Conservation (phyloP, 805 yeast species). For the Candida broadrunensis region DNA sequence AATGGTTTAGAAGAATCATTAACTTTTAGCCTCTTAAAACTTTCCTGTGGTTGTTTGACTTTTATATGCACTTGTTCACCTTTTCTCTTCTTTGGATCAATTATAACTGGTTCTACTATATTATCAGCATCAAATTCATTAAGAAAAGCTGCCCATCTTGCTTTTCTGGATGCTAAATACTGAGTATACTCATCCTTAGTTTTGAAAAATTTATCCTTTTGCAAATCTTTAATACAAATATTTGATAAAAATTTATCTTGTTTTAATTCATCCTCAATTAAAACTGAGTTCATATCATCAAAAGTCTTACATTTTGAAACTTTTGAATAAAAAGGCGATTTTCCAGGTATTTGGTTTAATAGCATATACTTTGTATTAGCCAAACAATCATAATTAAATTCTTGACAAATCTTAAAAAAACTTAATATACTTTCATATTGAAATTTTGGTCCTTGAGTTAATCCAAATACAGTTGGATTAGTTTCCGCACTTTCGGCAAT, state of each 20-base stretch:
- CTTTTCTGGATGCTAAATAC: neutral
- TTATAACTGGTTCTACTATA: neutral
- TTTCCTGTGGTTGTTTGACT: no score
- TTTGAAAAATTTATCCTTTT: constrained; percentile 22
- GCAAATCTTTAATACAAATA: constrained; percentile 28
- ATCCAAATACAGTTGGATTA: constrained; percentile 72
- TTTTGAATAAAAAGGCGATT: constrained; percentile 53
- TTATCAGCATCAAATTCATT: neutral
- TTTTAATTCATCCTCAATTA: constrained; percentile 30
- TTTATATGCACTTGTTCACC: no score
- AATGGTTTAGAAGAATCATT: no score
- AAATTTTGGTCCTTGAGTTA: constrained; percentile 28
- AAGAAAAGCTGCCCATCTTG: neutral
- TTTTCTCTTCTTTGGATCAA: neutral
- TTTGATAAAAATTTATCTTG: constrained; percentile 34
- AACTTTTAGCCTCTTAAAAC: no score
- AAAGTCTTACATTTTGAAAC: constrained; percentile 51
- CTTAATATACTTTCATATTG: constrained; percentile 59
- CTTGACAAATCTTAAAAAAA: constrained; percentile 50
- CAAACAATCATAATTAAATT: constrained; percentile 55
- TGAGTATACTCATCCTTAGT: neutral
- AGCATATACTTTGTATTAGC: constrained; percentile 82
- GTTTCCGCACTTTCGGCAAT: constrained; percentile 87
- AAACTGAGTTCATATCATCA: constrained; percentile 44
- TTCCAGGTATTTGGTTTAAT: constrained; percentile 76